A percentile compares a stretch with the other conserved stretches of the same genome.
phyloP scores from a whole-genome alignment of 805 yeast species.

The Blastobotrys robertii region DNA sequence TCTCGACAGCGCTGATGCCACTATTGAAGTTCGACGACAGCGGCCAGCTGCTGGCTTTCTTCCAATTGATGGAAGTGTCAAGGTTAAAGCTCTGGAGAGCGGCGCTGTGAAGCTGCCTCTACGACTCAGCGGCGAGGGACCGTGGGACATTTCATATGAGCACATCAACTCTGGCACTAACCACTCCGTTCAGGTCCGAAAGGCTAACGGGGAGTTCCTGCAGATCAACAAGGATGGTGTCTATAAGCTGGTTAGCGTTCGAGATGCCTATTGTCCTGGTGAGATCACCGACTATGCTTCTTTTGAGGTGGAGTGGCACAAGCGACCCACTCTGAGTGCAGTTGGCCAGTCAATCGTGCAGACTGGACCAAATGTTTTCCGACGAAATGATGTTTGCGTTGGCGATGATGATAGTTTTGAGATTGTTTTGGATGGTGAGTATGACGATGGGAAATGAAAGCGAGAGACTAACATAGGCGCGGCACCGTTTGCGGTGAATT shows the following conservation, averaged over 20 bases:
- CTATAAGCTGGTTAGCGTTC: constrained; percentile 37
- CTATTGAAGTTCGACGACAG: constrained; percentile 58
- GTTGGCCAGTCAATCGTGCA: constrained; percentile 19
- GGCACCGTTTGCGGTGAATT: constrained; percentile 61
- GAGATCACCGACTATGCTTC: constrained; percentile 26
- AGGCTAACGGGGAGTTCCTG: constrained; percentile 24
- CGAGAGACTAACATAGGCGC: constrained; percentile 17
- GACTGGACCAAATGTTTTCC: constrained; percentile 20
- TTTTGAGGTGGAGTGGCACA: constrained; percentile 36
- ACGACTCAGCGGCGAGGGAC: constrained; percentile 46
- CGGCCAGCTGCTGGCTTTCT: constrained; percentile 50
- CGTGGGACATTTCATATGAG: constrained; percentile 32
- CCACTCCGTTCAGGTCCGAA: constrained; percentile 1
- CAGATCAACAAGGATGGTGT: constrained; percentile 37
- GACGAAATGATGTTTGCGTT: constrained; percentile 38
- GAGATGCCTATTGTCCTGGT: constrained; percentile 46
- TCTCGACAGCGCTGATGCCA: constrained; percentile 51
- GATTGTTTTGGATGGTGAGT: constrained; percentile 40
- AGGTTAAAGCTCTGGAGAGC: constrained; percentile 39
- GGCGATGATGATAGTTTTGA: constrained; percentile 40
- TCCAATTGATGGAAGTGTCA: constrained; percentile 28
- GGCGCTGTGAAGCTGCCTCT: constrained; percentile 50
- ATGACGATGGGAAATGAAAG: not conserved
- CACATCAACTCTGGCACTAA: constrained; percentile 1
- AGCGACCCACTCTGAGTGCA: constrained; percentile 36